Conservation (phyloP, 2,329 filamentous ascomycete species). For the Ascochyta pisi region DNA sequence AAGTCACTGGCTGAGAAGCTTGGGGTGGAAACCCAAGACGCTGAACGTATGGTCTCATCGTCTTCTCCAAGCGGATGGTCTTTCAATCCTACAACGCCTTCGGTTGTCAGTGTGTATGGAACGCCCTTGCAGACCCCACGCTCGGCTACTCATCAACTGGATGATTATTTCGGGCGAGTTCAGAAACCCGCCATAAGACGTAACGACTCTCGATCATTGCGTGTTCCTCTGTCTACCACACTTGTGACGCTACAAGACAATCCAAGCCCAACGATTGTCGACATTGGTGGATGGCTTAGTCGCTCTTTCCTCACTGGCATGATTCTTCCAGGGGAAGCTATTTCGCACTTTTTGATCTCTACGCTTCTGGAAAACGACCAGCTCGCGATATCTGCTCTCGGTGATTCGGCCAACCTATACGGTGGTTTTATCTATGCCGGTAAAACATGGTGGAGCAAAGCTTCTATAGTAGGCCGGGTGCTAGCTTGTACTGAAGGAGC, state of each 20-base stretch:
- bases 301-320: constrained; percentile 63
- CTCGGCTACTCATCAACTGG: constrained; percentile 31
- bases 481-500: constrained; percentile 55
- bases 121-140: constrained; percentile 50
- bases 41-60: constrained; percentile 22
- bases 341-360: constrained; percentile 62
- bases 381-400: constrained; percentile 56
- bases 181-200: constrained; percentile 34
- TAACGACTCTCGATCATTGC: constrained; percentile 38
- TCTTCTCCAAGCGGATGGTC: constrained; percentile 31
- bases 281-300: constrained; percentile 61
- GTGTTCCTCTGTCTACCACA: constrained; percentile 39
- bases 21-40: constrained; percentile 24
- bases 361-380: constrained; percentile 63
- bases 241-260: constrained; percentile 20
- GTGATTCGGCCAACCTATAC: constrained; percentile 60
- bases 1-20: constrained; percentile 48
- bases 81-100: constrained; percentile 35
- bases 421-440: constrained; percentile 61
- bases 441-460: constrained; percentile 65
- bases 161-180: constrained; percentile 47
- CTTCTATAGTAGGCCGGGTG: constrained; percentile 61
- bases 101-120: constrained; percentile 46
- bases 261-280: constrained; percentile 24
- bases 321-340: constrained; percentile 61